Evolutionary conservation across 495 filamentous ascomycete genomes (phyloP).

Genomic region (Neurospora hispaniola): DNA sequence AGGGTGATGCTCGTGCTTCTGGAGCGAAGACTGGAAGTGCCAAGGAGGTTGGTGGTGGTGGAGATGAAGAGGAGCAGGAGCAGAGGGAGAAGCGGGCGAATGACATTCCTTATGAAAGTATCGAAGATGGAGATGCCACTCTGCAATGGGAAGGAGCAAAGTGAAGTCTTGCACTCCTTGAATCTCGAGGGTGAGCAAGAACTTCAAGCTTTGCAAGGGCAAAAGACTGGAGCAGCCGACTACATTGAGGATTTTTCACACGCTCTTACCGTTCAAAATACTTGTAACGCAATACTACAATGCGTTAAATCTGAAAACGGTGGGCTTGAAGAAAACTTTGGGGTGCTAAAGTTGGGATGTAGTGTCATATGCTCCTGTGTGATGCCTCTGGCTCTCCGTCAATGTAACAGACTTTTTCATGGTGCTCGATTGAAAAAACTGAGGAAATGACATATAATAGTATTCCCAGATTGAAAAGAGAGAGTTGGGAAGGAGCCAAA

Average conservation of each 20-base stretch:
- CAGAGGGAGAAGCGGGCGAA: background rate
- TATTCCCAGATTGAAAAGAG: background rate
- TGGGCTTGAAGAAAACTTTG: too few species aligned
- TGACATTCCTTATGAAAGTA: background rate
- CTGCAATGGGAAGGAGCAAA: background rate
- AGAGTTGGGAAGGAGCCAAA: background rate
- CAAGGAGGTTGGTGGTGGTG: background rate
- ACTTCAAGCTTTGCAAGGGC: background rate
- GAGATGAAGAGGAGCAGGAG: background rate
- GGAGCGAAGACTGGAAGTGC: background rate
- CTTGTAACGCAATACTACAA: too few species aligned
- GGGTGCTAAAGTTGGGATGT: too few species aligned
- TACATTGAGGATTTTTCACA: too few species aligned
- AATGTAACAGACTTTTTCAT: background rate
- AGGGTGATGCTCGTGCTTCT: background rate
- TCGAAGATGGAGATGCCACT: background rate
- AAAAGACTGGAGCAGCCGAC: too few species aligned
- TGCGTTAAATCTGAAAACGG: too few species aligned
- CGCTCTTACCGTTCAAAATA: too few species aligned
- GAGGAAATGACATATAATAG: background rate
- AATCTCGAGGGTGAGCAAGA: background rate
- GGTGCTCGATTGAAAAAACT: background rate
- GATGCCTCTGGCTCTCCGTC: too few species aligned
- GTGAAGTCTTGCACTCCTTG: background rate
- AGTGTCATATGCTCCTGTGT: too few species aligned